Evolutionary conservation across 257 asterid genomes (phyloP).

Genomic region (Mentha longifolia): DNA sequence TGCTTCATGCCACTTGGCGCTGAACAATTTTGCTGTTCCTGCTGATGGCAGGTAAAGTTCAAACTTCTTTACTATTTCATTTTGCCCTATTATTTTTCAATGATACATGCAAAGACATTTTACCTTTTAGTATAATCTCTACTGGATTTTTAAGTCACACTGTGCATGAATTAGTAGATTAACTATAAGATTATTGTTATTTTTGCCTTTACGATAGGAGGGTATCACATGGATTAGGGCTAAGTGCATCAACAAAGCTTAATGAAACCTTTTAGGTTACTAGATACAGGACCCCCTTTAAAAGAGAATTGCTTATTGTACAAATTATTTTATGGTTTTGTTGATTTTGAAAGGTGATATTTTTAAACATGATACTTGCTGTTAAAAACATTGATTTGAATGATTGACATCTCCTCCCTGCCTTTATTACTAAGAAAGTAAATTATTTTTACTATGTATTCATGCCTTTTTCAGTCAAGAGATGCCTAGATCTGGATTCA

Average conservation of each 20-base stretch:
- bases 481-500: constrained; percentile 75
- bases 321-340: constrained; percentile 11
- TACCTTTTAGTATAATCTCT: not conserved
- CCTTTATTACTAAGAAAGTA: constrained; percentile 14
- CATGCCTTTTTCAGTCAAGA: constrained; percentile 65
- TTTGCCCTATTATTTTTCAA: constrained; percentile 14
- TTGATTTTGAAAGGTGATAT: constrained; percentile 19
- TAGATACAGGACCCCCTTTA: not conserved
- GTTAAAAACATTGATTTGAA: constrained; percentile 19
- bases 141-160: not conserved
- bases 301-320: not conserved
- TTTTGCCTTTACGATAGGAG: constrained; percentile 4
- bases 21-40: constrained; percentile 82
- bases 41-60: constrained; percentile 70
- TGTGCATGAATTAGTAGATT: constrained; percentile 1
- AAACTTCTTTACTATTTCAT: constrained; percentile 28
- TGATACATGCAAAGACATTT: not conserved
- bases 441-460: constrained; percentile 33
- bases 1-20: constrained; percentile 79
- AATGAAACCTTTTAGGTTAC: constrained; percentile 11
- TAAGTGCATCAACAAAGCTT: constrained; percentile 4
- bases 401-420: constrained; percentile 22
- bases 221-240: constrained; percentile 11
- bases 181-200: constrained; percentile 1
- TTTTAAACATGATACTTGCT: constrained; percentile 8